Evolutionary conservation across 257 asterid genomes (phyloP).

Genomic region (Salvia rosmarinus): DNA sequence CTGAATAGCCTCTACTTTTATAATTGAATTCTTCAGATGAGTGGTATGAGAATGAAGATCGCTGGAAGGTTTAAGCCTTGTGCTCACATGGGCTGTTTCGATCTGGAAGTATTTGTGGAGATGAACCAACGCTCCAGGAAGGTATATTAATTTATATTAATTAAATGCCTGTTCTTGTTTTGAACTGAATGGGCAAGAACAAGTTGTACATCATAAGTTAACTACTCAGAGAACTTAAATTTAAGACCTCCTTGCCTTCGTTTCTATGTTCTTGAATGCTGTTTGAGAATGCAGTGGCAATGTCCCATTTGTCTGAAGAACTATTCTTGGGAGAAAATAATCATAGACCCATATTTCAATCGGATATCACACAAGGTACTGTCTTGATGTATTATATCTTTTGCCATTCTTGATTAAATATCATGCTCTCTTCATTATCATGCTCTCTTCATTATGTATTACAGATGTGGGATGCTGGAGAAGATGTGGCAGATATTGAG

Average conservation of each 20-base stretch:
- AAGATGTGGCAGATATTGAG: constrained; percentile 92
- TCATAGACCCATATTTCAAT: constrained; percentile 91
- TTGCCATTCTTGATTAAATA: constrained; percentile 14
- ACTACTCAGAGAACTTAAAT: not conserved
- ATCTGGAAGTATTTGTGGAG: constrained; percentile 91
- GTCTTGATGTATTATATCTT: constrained; percentile 11
- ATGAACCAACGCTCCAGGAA: constrained; percentile 93
- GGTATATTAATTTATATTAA: constrained; percentile 47
- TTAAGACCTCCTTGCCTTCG: constrained; percentile 13
- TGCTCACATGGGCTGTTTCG: constrained; percentile 97
- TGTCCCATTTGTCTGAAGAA: constrained; percentile 97
- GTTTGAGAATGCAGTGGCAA: constrained; percentile 86
- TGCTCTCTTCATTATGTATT: constrained; percentile 25
- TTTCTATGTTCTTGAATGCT: constrained; percentile 25
- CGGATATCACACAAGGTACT: constrained; percentile 76
- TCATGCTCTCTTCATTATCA: constrained; percentile 20
- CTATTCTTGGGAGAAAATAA: constrained; percentile 78
- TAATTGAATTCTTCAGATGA: constrained; percentile 62
- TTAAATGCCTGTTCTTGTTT: constrained; percentile 5
- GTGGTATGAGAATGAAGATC: constrained; percentile 93
- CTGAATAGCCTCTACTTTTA: constrained; percentile 22
- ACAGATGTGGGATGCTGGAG: constrained; percentile 72
- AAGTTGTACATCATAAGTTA: not conserved
- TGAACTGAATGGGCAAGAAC: constrained; percentile 6
- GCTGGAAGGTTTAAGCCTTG: constrained; percentile 95